A percentile compares a stretch with the other conserved stretches of the same genome.
Evolutionary conservation across 352 stramenopile species (phyloP).

Genomic region (Thraustochytrium striatum): DNA sequence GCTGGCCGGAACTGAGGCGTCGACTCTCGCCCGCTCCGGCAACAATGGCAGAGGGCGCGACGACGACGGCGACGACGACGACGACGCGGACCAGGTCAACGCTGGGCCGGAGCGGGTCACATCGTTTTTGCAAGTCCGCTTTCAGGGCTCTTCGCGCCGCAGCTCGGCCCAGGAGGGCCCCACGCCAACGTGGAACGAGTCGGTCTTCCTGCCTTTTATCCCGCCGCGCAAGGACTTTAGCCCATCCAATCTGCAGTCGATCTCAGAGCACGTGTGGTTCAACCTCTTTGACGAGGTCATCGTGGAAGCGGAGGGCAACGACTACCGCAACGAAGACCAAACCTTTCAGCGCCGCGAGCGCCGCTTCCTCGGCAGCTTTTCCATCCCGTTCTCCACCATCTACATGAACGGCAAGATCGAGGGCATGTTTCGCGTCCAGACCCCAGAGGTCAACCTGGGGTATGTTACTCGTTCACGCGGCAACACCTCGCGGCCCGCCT

Average conservation of each 20-base stretch:
- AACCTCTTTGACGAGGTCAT: slow-evolving; percentile 81
- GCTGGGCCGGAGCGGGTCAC: slow-evolving; percentile 55
- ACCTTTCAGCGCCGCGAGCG: slow-evolving; percentile 64
- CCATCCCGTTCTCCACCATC: slow-evolving; percentile 78
- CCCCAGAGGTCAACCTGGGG: slow-evolving; percentile 73
- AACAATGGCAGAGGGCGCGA: slow-evolving; percentile 12
- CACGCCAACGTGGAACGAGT: slow-evolving; percentile 83
- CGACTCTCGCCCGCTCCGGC: neutral
- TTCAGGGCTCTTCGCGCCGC: slow-evolving; percentile 69
- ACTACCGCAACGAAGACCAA: slow-evolving; percentile 58
- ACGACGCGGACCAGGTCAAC: slow-evolving; percentile 8
- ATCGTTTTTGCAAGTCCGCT: slow-evolving; percentile 72
- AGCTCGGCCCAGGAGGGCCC: slow-evolving; percentile 62
- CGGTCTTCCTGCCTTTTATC: slow-evolving; percentile 75
- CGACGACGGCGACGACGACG: neutral
- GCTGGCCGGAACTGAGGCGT: neutral
- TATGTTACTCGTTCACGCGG: slow-evolving; percentile 62
- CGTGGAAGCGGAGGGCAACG: slow-evolving; percentile 57
- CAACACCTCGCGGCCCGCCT: slow-evolving; percentile 41
- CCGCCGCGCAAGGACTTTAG: slow-evolving; percentile 73
- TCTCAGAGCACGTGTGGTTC: slow-evolving; percentile 72
- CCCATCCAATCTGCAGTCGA: slow-evolving; percentile 63
- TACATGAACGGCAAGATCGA: slow-evolving; percentile 73
- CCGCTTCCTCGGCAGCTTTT: slow-evolving; percentile 71
- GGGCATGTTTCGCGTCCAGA: slow-evolving; percentile 69